Evolutionary conservation across 495 filamentous ascomycete genomes (phyloP).

Genomic region (Hypoxylon perforatum): DNA sequence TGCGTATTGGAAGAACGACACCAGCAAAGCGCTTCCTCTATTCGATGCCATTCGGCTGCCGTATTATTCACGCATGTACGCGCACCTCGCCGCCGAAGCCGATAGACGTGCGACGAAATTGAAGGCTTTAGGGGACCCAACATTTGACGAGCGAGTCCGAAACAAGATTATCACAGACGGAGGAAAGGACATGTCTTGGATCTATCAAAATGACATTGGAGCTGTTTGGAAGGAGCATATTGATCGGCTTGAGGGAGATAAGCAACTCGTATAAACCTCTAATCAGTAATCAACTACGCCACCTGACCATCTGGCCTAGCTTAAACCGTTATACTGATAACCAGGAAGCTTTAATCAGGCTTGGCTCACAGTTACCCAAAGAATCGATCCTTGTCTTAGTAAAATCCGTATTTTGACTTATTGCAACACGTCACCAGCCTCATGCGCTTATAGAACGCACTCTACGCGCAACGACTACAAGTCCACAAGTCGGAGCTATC

Average conservation of each 20-base stretch:
- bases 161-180: constrained; percentile 47
- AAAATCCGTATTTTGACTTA: too few relatives aligned
- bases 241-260: constrained; percentile 13
- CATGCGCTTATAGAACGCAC: too few relatives aligned
- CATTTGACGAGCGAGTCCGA: constrained; percentile 41
- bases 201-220: constrained; percentile 59
- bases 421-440: too few relatives aligned
- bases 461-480: too few relatives aligned
- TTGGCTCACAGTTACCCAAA: too few relatives aligned
- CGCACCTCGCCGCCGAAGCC: constrained; percentile 45
- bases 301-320: too few relatives aligned
- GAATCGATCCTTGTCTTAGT: too few relatives aligned
- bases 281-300: too few relatives aligned
- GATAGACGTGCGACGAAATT: constrained; percentile 40
- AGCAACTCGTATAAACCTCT: too few relatives aligned
- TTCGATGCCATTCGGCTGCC: constrained; percentile 58
- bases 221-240: constrained; percentile 53
- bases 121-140: constrained; percentile 32
- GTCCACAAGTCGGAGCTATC: too few relatives aligned
- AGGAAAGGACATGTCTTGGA: constrained; percentile 54
- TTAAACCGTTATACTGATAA: too few relatives aligned
- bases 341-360: too few relatives aligned
- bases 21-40: constrained; percentile 50
- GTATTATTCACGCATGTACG: constrained; percentile 58
- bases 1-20: constrained; percentile 41